These are phyloP conservation scores for Phascolomyces articulosus DNA, from an alignment of 371 early-diverging fungal genomes.

Conservation along the genomic window DNA sequence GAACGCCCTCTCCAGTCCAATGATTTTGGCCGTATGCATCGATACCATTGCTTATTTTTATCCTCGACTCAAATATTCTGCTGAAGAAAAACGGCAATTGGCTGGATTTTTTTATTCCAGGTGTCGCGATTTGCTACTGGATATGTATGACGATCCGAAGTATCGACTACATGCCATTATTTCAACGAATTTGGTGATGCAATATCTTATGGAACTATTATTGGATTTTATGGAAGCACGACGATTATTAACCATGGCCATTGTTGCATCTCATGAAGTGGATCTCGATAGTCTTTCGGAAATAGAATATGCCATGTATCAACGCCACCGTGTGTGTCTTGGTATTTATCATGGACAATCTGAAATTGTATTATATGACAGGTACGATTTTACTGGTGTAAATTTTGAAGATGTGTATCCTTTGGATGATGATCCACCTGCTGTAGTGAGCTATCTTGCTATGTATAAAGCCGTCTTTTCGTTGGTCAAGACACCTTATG, in stretches of 20 bases:
- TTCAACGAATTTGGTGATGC: neutral
- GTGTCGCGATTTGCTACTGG: neutral
- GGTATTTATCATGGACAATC: neutral
- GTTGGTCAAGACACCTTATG: neutral
- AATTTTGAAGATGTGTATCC: neutral
- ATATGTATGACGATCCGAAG: conserved; percentile 6
- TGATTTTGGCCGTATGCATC: neutral
- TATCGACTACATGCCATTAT: neutral
- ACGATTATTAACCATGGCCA: neutral
- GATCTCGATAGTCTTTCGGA: neutral
- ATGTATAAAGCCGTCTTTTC: neutral
- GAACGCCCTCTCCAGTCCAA: neutral
- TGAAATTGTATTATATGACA: neutral
- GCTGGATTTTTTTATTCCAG: conserved; percentile 1
- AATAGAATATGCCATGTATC: conserved; percentile 1
- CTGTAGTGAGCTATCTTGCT: neutral
- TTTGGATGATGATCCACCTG: neutral
- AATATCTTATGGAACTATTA: neutral
- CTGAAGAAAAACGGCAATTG: neutral
- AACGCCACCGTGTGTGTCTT: neutral
- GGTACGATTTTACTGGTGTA: neutral
- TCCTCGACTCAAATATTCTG: neutral
- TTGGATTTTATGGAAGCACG: neutral
- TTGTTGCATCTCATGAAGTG: neutral
- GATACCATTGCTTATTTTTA: neutral